Evolutionary conservation across 306 rosid genomes (phyloP), one percentile per base, ranked within the genome.

Genomic region (Vicia sativa): DNA sequence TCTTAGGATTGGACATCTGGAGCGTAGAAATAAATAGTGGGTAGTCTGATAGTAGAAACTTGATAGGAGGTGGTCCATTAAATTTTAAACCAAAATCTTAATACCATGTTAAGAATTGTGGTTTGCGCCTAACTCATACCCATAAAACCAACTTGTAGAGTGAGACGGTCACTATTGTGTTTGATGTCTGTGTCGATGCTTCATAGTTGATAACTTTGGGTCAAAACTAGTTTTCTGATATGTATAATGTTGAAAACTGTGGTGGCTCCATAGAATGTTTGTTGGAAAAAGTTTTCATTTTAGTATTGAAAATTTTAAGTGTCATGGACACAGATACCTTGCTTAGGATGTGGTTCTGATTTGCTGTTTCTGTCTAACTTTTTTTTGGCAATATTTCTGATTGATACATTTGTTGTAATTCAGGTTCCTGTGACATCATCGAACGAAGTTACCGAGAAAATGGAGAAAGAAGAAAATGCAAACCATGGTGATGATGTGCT

Each of bases 401-500:
- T 13, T 9, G 12, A 19, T 53, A 48, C 29, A 49, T 61, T 4
- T 34, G 38, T 6, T 71, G 61, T 38, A 14, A 64, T 41, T 55
- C 50, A 70, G 60, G 53, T 55, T 70, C 50, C 62, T 14, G 41
- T 26, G 69, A 21, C 46, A 48, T 39, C 6, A 16, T 8, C 41
- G 4, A 44, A 79, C 25, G 57, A 48, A 52, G 69, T 38, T 44
- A 48, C 50, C 38, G 16, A 67, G 71, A 66, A 55, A 56, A 79
- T 78, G 89, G 72, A 73, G n/a, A 53, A 38, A 37, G 82, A 75
- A 28, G 75, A 42, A 49, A 13, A 16, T 37, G 57, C 34, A n/a
- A 68, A 76, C 56, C 2, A 42, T 34, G 62, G 48, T n/a, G 75
- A 67, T 14, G 66, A 50, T 42, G 75, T 9, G 11, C 77, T 3